Base-by-base conservation (phyloP, 2,329 filamentous ascomycete genomes). In the Trichoderma asperellum region DNA sequence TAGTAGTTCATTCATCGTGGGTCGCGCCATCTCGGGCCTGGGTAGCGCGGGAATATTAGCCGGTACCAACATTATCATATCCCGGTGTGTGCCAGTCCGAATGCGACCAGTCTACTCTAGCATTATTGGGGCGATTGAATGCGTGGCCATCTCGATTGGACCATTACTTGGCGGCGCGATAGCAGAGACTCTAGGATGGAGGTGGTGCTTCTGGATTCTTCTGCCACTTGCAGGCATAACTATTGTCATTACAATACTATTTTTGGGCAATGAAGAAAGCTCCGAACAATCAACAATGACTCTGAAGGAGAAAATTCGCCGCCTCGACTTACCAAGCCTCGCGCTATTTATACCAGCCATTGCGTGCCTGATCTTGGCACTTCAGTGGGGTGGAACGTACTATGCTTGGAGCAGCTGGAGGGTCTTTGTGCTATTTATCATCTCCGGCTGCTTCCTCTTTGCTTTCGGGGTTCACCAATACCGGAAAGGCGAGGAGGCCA, bases 91-190 rank as follows among this genome's bases (percentile, higher is more conserved):
- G 5, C 37, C 16, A 18, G 37, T 43, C 18, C 14, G 37, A 43
- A 43, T 43, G 37, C 37, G 37, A 18, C 47, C 60, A 53, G 5
- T 53, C 32, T 66, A 66, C n/a, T 56, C 37, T 5, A 55, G 63
- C 52, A 57, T 66, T 32, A 53, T 66, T 27, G 63, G 63, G 27
- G 16, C 53, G 14, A 53, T 57, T 35, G 49, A 57, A 47, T 43
- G 63, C 53, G 27, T 66, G n/a, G 63, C 63, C 52, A 66, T 55
- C 63, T 43, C 27, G n/a, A 52, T 66, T 55, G 63, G 63, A 29
- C 63, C 63, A 35, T n/a, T 66, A n/a, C 49, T 66, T 11, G 63
- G 63, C 37, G 63, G 63, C n/a, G 63, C 63, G 32, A 56, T 66
- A 34, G 52, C 63, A 34, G 49, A 55, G n/a, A 56, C 35, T 55